phyloP scores from a whole-genome alignment of 345 rosid species.

The Eutrema heterophyllum region DNA sequence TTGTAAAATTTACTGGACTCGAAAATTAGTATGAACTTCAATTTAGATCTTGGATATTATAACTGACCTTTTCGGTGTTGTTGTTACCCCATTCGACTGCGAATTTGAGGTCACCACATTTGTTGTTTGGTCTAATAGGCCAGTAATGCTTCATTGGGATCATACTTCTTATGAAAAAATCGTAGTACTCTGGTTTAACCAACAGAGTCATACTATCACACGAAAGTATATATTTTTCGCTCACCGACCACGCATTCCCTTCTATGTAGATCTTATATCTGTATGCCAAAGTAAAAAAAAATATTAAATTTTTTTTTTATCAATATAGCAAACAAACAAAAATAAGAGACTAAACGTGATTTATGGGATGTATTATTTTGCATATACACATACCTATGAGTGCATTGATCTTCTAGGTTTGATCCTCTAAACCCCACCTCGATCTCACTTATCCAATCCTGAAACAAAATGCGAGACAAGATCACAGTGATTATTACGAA shows the following conservation, averaged over 20 bases:
- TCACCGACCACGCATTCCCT: slow-evolving; percentile 54
- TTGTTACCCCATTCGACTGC: slow-evolving; percentile 36
- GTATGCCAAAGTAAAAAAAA: background rate
- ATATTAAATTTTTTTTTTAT: too few relatives aligned
- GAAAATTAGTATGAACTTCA: background rate
- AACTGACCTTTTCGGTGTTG: slow-evolving; percentile 14
- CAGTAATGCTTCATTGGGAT: slow-evolving; percentile 46
- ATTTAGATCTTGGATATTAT: background rate
- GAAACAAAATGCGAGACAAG: background rate
- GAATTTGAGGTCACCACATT: slow-evolving; percentile 26
- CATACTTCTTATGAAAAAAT: slow-evolving; percentile 45
- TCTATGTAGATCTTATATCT: slow-evolving; percentile 57
- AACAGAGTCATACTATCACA: slow-evolving; percentile 45
- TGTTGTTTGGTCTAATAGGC: slow-evolving; percentile 38
- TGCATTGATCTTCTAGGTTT: slow-evolving; percentile 51
- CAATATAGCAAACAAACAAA: background rate
- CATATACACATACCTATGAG: slow-evolving; percentile 40
- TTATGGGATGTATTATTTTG: background rate
- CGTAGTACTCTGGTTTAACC: slow-evolving; percentile 40
- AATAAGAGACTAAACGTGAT: background rate
- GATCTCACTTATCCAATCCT: slow-evolving; percentile 43
- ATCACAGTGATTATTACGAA: background rate
- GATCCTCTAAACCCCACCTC: slow-evolving; percentile 39
- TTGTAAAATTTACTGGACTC: background rate
- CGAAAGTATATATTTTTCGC: slow-evolving; percentile 46